These are phyloP conservation scores for Ceratobasidium sp. DNA, from an alignment of 1,284 basidiomycete genomes.

Conservation along the genomic window DNA sequence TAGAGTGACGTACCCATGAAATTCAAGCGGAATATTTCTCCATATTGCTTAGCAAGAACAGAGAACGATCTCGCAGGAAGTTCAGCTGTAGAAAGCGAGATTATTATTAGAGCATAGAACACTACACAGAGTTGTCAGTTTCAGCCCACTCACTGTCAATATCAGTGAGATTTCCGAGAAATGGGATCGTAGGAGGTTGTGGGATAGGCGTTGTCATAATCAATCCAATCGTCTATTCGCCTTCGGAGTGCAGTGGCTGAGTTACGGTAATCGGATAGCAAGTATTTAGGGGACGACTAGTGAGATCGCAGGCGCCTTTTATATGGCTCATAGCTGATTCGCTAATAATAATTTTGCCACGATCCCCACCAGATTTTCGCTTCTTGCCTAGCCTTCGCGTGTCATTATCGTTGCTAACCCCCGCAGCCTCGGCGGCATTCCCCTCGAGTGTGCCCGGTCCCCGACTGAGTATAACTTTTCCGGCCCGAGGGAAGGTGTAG, in stretches of 20 bases:
- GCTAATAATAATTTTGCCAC: neutral
- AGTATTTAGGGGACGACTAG: slow-evolving; percentile 1
- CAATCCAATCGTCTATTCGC: too few species aligned
- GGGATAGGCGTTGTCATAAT: slow-evolving; percentile 55
- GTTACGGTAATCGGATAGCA: neutral
- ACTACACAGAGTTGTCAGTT: slow-evolving; percentile 52
- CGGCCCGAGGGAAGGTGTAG: neutral
- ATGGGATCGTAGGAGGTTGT: slow-evolving; percentile 61
- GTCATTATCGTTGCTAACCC: neutral
- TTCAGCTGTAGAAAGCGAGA: neutral
- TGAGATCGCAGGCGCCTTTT: slow-evolving; percentile 2
- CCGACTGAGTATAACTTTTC: too few species aligned
- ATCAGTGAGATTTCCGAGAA: slow-evolving; percentile 61
- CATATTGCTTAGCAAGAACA: slow-evolving; percentile 48
- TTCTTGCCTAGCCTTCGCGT: neutral
- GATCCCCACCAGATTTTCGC: slow-evolving; percentile 4
- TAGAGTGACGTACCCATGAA: slow-evolving; percentile 27
- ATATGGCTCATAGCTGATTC: neutral
- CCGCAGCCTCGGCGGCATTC: neutral
- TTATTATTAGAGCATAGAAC: neutral
- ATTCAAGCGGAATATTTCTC: slow-evolving; percentile 48
- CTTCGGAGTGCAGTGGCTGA: neutral
- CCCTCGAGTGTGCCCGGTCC: neutral
- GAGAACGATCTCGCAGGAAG: slow-evolving; percentile 25
- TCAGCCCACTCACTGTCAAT: slow-evolving; percentile 59